These are phyloP conservation scores for Penicillium frequentans DNA, from an alignment of 2,329 filamentous ascomycete genomes.

Conservation along the genomic window DNA sequence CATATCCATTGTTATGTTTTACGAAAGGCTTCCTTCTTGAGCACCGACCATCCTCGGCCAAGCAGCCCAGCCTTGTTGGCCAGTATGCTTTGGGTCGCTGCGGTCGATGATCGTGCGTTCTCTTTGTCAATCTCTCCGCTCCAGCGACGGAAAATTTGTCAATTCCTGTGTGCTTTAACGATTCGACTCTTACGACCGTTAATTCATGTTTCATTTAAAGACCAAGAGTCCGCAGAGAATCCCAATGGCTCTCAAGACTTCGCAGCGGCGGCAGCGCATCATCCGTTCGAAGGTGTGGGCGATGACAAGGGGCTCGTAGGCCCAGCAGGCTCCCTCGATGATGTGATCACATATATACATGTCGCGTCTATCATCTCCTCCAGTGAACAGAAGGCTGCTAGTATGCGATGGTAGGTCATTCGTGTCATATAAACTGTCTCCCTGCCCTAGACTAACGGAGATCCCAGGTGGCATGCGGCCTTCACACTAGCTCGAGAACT, in stretches of 20 bases:
- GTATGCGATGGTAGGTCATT: conserved; percentile 67
- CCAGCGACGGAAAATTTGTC: conserved; percentile 79
- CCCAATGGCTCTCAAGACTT: conserved; percentile 67
- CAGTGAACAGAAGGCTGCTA: conserved; percentile 93
- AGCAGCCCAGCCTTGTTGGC: conserved; percentile 85
- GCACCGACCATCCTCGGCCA: conserved; percentile 72
- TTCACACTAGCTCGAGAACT: conserved; percentile 88
- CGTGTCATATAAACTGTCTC: neutral
- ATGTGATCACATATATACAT: conserved; percentile 90
- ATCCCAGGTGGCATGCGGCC: conserved; percentile 73
- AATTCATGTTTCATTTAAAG: conserved; percentile 68
- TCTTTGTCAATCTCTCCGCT: conserved; percentile 82
- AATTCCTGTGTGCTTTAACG: conserved; percentile 83
- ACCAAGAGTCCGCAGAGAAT: conserved; percentile 47
- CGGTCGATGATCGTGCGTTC: conserved; percentile 87
- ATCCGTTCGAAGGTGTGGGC: conserved; percentile 56
- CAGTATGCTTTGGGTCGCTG: conserved; percentile 95
- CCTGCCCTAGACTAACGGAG: conserved; percentile 3
- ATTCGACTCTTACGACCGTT: conserved; percentile 81
- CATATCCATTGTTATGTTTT: conserved; percentile 89
- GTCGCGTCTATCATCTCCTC: conserved; percentile 88
- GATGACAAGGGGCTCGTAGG: conserved; percentile 45
- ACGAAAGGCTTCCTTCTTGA: conserved; percentile 81
- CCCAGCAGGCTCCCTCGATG: conserved; percentile 75
- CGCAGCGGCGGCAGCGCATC: conserved; percentile 66